Evolutionary conservation across 192 early-diverging fungal genomes (phyloP).

Genomic region (Pilaira anomala): DNA sequence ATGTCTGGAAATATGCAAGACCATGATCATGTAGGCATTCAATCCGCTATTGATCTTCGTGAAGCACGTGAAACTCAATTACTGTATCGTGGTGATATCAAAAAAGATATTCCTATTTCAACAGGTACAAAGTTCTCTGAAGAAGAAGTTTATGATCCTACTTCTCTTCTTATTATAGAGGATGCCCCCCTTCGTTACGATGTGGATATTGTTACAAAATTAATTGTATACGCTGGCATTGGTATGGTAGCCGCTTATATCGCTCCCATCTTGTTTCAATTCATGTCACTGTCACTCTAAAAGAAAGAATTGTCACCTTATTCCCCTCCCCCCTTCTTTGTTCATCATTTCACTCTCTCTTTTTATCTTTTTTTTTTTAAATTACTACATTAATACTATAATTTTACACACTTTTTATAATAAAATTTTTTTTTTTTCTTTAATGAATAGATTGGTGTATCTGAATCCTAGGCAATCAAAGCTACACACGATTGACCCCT

Average conservation of each 20-base stretch:
- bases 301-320: not conserved
- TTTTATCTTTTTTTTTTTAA: not conserved
- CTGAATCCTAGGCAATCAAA: too few relatives aligned
- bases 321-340: not conserved
- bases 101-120: not conserved
- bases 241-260: constrained; percentile 48
- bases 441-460: too few relatives aligned
- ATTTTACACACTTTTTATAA: too few relatives aligned
- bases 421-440: too few relatives aligned
- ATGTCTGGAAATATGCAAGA: constrained; percentile 38
- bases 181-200: constrained; percentile 50
- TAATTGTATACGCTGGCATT: constrained; percentile 57
- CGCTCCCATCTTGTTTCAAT: constrained; percentile 47
- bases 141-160: constrained; percentile 12
- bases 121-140: constrained; percentile 8
- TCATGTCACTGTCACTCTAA: constrained; percentile 12
- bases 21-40: constrained; percentile 47
- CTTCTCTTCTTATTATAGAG: constrained; percentile 23
- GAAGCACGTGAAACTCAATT: constrained; percentile 36
- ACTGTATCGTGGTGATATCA: not conserved
- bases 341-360: too few relatives aligned
- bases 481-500: too few relatives aligned
- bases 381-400: too few relatives aligned
- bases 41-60: constrained; percentile 47
- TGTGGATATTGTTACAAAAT: constrained; percentile 57